Evolutionary conservation across 2,329 filamentous ascomycete genomes (phyloP).

Genomic region (Colletotrichum tamarilloi): DNA sequence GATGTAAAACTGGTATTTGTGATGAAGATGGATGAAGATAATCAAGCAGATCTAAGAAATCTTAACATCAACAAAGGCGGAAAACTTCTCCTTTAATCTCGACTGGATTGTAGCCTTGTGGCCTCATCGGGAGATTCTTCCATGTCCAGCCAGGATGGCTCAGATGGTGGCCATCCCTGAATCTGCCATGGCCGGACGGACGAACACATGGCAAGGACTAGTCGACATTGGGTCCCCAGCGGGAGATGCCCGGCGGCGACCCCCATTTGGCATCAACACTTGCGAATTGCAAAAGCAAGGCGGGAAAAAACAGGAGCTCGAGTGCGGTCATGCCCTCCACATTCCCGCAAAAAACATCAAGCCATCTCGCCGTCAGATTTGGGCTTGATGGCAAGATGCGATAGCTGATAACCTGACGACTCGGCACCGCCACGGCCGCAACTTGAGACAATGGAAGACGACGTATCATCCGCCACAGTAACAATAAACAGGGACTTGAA

Average conservation of each 20-base stretch:
- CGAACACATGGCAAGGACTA: constrained; percentile 31
- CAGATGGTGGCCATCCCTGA: constrained; percentile 28
- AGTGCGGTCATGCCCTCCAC: not conserved
- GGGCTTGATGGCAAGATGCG: constrained; percentile 24
- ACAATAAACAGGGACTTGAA: not conserved
- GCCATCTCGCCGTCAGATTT: constrained; percentile 29
- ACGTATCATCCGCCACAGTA: not conserved
- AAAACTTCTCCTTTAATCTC: constrained; percentile 24
- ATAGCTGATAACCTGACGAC: constrained; percentile 28
- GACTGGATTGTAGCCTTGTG: constrained; percentile 37
- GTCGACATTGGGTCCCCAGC: constrained; percentile 14
- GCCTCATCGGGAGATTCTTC: constrained; percentile 38
- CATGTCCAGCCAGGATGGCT: constrained; percentile 32
- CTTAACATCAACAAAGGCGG: not conserved
- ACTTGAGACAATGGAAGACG: constrained; percentile 17
- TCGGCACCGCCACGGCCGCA: constrained; percentile 15
- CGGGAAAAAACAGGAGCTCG: not conserved
- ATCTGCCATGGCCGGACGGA: constrained; percentile 14
- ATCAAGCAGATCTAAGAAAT: not conserved
- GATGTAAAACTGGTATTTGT: not conserved
- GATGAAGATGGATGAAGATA: not conserved
- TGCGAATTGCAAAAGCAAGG: not conserved
- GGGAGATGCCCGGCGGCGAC: constrained; percentile 11
- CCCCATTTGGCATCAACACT: not conserved
- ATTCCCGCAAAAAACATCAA: constrained; percentile 22